Base-by-base conservation (phyloP, 768 basidiomycete genomes). In the Tulasnella sp. region DNA sequence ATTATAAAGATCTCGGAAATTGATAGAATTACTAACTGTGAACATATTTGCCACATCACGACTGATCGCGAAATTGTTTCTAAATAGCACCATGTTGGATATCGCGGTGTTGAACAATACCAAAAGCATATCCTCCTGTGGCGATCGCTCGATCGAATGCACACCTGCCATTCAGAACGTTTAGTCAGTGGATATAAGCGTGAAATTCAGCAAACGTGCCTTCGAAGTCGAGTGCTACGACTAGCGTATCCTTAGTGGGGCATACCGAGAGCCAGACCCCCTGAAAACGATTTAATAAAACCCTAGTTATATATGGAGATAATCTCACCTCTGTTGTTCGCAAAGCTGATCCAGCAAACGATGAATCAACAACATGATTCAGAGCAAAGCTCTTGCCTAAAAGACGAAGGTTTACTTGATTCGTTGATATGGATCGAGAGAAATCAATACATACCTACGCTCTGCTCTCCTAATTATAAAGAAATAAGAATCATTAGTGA, bases 291-390 rank as follows among this genome's bases (percentile, higher is more conserved):
- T 5, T 10, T 50, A 16, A 42, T 34, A 4, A 15, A 9, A 41
- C 16, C 16, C 3, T 13, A 22, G 10, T 12, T 20, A 15, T 5
- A 46, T 4, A 24, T 10, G 5, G 29, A 8, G 24, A 20, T 28
- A 7, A 19, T n/a, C 20, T 29, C 39, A 59, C 58, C 49, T 58
- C 58, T 5, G 58, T 60, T 25, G 50, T 56, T 7, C 75, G 65
- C 76, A 79, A 78, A 0, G 78, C 78, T 7, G 71, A 75, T 1
- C 79, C 78, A 6, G 76, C 76, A 56, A 81, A 80, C 0, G 79
- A 79, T 0, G 77, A 77, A 56, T 80, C 78, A 0, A 69, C 70
- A 4, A 81, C 65, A 55, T 80, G 79, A 45, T 79, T 79, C 32
- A 79, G 59, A 0, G 72, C 64, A 47, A 70, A 80, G 45, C 72